Evolutionary conservation across 2,329 filamentous ascomycete genomes (phyloP).

Genomic region (Alternaria arborescens): DNA sequence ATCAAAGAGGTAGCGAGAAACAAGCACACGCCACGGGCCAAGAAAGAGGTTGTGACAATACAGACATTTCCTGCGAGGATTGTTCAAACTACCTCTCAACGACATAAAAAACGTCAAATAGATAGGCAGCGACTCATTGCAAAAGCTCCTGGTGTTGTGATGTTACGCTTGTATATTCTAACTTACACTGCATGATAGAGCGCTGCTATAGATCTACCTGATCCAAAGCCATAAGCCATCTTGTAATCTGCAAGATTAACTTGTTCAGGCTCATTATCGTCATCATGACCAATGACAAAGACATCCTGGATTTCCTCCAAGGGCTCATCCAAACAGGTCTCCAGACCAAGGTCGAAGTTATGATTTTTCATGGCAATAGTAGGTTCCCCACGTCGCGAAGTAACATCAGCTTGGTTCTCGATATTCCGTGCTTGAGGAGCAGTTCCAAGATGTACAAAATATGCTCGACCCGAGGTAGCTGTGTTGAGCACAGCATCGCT

Average conservation of each 20-base stretch:
- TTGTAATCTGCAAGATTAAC: no score
- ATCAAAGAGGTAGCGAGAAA: no score
- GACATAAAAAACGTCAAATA: no score
- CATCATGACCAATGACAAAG: background rate
- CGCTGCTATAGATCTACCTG: background rate
- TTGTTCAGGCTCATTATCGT: background rate
- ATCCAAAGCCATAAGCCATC: background rate
- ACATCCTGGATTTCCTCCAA: background rate
- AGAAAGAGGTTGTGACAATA: no score
- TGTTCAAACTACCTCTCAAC: no score
- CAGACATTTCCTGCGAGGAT: no score
- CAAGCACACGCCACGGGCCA: no score
- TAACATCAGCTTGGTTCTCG: background rate
- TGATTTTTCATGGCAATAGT: background rate
- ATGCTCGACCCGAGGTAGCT: background rate
- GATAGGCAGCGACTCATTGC: no score
- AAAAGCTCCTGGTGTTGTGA: background rate
- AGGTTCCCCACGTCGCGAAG: background rate
- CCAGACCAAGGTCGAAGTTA: background rate
- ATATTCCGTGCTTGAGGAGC: background rate
- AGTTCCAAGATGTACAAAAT: background rate
- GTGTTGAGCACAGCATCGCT: background rate
- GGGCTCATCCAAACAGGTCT: background rate
- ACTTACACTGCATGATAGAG: background rate
- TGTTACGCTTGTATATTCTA: background rate